Conservation (phyloP, 2,329 filamentous ascomycete species). For the Botrytis sinoallii region DNA sequence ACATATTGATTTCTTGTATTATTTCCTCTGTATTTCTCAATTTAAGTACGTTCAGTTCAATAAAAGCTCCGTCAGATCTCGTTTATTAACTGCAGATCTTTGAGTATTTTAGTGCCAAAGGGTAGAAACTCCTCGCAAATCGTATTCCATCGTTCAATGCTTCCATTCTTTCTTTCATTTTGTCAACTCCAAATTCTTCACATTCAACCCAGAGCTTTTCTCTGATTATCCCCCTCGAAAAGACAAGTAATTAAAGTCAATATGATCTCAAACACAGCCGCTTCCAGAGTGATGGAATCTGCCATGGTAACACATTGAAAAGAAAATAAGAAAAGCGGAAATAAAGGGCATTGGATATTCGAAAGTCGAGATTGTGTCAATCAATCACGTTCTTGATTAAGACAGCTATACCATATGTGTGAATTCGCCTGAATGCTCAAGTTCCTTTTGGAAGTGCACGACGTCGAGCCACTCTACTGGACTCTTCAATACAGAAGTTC, state of each 20-base stretch:
- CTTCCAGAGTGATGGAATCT: not conserved
- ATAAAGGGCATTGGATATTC: not conserved
- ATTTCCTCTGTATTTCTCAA: not conserved
- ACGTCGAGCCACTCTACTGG: conserved; percentile 28
- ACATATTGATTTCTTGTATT: not conserved
- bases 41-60: not conserved
- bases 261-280: not conserved
- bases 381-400: not conserved
- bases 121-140: not conserved
- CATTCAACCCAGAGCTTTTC: not conserved
- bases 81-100: not conserved
- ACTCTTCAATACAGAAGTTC: conserved; percentile 23
- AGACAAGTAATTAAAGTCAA: not conserved
- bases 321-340: not conserved
- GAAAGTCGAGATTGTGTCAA: not conserved
- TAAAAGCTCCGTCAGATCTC: not conserved
- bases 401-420: conserved; percentile 23
- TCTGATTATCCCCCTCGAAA: not conserved
- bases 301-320: not conserved
- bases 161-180: not conserved
- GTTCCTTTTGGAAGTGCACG: conserved; percentile 29
- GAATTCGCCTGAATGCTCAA: conserved; percentile 27
- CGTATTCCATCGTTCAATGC: not conserved
- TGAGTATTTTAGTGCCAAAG: not conserved
- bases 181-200: not conserved